Base-by-base conservation (phyloP, 345 rosid genomes). In the Bruguiera parviflora region DNA sequence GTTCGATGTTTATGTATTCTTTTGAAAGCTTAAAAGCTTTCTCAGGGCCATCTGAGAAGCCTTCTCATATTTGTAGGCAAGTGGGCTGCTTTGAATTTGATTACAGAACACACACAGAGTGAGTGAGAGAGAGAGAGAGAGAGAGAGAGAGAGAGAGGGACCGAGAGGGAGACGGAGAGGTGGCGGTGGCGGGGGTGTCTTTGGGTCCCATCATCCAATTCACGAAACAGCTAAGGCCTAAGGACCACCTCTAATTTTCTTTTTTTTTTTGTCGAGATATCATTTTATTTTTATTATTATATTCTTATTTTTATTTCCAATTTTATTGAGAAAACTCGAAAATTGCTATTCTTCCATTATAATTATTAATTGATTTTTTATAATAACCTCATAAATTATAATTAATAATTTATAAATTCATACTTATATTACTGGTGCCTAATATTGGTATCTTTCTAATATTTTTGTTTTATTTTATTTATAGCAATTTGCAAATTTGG, bases 201-300 rank as follows among this genome's bases (percentile, higher is more conserved):
- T 53, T 51, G 6, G 82, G 83, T 75, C 73, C 71, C 81, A 75
- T 27, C 28, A 27, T 82, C 77, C 79, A 75, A 62, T 73, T 75
- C 83, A 77, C 47, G 67, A 65, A 65, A 58, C 69, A 56, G 1
- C 37, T 6, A 33, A 1, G 37, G 37, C 7, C 37, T 7, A 32
- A 52, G 67, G 69, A 66, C 78, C 72, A 55, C 76, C 72, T 52
- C 72, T 32, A 8, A 49, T 18, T n/a, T 60, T 60, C 15, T 5
- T 46, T 32, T 24, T 64, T 28, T 31, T 4, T 1, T 43, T 43
- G 49, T 43, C 4, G 4, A 33, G 49, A 18, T 43, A 18, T 43
- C 18, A 13, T 6, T 60, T 60, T 29, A 19, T 5, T 60, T 29
- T 33, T 33, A 33, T 33, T 33, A 33, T 33, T 16, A 31, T 20